Conservation (phyloP, 495 filamentous ascomycete genomes). For the Parachaetomium inaequale region DNA sequence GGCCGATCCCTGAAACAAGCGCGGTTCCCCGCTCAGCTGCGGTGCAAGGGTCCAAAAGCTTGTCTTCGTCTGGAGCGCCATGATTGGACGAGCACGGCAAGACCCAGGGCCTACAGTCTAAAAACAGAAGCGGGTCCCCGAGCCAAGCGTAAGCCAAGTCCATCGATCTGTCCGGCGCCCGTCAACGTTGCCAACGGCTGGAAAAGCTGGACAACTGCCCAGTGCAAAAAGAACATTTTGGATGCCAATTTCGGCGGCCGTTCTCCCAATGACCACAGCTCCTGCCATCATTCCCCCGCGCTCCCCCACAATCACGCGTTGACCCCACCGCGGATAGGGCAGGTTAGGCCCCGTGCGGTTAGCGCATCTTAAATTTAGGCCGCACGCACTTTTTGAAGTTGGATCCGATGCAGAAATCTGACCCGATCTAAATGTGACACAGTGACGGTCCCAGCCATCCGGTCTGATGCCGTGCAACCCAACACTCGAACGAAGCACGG, state of each 20-base stretch:
- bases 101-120: neutral
- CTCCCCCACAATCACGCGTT: neutral
- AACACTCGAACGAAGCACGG: neutral
- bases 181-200: neutral
- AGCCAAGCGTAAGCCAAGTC: neutral
- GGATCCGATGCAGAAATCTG: neutral
- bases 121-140: neutral
- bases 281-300: neutral
- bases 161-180: neutral
- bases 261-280: neutral
- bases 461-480: slow-evolving; percentile 1
- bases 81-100: neutral
- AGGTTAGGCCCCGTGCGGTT: neutral
- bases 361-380: neutral
- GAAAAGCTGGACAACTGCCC: neutral
- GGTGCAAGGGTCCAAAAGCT: slow-evolving; percentile 4
- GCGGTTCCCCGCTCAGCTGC: neutral
- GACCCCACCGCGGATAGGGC: neutral
- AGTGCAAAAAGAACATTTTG: neutral
- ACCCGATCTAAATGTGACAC: neutral
- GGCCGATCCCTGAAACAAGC: slow-evolving; percentile 1
- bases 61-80: neutral
- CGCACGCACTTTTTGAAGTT: neutral
- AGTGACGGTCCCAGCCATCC: neutral
- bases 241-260: neutral